Base-by-base conservation (phyloP, 2,329 filamentous ascomycete genomes). In the Emmonsia crescens region DNA sequence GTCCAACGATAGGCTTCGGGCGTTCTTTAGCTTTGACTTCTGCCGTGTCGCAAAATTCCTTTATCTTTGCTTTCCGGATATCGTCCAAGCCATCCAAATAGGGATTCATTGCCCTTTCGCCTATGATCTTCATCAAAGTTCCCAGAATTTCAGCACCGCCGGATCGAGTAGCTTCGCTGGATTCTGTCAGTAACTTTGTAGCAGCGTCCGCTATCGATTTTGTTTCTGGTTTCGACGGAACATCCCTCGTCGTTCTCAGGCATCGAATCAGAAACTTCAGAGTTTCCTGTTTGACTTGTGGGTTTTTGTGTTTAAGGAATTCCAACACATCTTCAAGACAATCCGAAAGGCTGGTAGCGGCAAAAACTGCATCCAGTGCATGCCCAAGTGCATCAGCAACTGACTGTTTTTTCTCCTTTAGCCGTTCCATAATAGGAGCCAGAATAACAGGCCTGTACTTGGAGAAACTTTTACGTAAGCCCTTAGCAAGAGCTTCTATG, bases 81-180 rank as follows among this genome's bases (percentile, higher is more conserved):
- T 99, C 94, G 71, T 99, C 94, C 2, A 99, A 80, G 2, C 91
- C 91, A 65, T 96, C 93, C 19, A 99, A 78, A 72, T 96, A 89
- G 9, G 90, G 88, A 51, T 89, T 91, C 94, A 99, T 99, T 59
- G 89, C 89, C 62, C 94, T 85, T 75, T 99, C 95, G 49, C 94
- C 93, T 78, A 97, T 89, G 61, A 99, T 97, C 78, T 97, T 99
- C 94, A 96, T 97, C 57, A 99, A 76, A 0, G 92, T 96, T 65
- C 95, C 94, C 2, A 99, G 79, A 40, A 94, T 86, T 74, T 99
- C 94, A 16, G 92, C 92, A 73, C 92, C 94, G 36, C 91, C 91
- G 57, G 93, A 88, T 75, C 94, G 85, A 63, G 96, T 84, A 2
- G 83, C 87, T 68, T 95, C 92, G 67, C 87, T 92, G 0, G 90